Evolutionary conservation across 148 eudicot genomes (phyloP).

Genomic region (Nepenthes mirabilis): DNA sequence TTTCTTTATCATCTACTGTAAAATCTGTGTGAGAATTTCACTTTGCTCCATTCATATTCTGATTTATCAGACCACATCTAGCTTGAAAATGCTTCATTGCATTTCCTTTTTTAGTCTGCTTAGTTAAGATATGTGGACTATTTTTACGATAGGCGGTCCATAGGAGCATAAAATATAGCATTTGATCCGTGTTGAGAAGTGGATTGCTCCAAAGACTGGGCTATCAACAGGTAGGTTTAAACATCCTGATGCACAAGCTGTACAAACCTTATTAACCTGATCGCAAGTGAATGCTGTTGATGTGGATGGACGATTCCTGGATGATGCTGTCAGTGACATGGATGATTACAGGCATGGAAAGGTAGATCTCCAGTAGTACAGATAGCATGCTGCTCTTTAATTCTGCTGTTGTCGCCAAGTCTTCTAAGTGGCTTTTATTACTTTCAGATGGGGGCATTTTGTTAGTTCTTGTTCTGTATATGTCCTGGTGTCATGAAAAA

Average conservation of each 20-base stretch:
- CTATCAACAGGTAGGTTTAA: slow-evolving; percentile 85
- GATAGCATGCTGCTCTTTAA: background rate
- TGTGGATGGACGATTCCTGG: slow-evolving; percentile 85
- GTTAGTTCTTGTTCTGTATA: no score
- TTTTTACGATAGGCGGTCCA: no score
- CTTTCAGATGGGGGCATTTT: background rate
- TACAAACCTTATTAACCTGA: slow-evolving; percentile 31
- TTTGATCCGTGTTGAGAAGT: slow-evolving; percentile 59
- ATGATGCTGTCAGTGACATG: slow-evolving; percentile 56
- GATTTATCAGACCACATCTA: no score
- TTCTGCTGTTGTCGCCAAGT: background rate
- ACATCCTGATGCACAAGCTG: slow-evolving; percentile 83
- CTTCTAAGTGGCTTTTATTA: background rate
- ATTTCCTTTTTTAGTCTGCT: background rate
- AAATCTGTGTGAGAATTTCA: no score
- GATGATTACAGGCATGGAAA: slow-evolving; percentile 77
- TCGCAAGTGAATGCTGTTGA: slow-evolving; percentile 78
- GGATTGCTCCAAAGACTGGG: slow-evolving; percentile 73
- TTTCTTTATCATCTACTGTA: no score
- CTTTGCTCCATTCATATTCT: no score
- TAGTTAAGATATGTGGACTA: background rate
- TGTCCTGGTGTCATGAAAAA: no score
- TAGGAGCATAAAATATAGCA: background rate
- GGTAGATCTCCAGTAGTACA: slow-evolving; percentile 21
- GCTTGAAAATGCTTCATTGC: background rate